Evolutionary conservation across 345 rosid genomes (phyloP), one percentile per base, ranked within the genome.

Genomic region (Eucalyptus pauciflora): DNA sequence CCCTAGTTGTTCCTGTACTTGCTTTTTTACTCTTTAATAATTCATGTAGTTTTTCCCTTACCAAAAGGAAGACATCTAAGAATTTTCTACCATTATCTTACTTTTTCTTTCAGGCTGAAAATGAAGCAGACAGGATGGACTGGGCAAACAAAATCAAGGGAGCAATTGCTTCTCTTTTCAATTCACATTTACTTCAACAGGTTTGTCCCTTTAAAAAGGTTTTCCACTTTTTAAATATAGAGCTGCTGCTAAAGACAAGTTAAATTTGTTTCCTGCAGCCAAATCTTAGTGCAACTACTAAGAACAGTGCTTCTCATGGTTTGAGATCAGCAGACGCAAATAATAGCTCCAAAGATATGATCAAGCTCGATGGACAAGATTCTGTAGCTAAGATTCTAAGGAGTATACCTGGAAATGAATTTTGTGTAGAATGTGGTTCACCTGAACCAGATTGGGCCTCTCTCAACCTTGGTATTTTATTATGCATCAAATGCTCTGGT

Each of bases 381-480:
- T 90, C 89, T 88, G 96, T 94, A 83, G 90, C 93, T 87, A 33
- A 83, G 7, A 88, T 91, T 89, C 95, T 97, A 29, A 94, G 95
- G 93, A 89, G 88, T 87, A 95, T 97, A 93, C 94, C 96, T 58
- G 99, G 99, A 91, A 97, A 97, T 90, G 91, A 94, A 87, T 80
- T 90, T 85, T 97, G 99, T 93, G 99, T 96, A 89, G 98, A 97
- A 89, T 97, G 99, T 92, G 88, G 93, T 91, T 93, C 96, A 86
- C 93, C 93, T 89, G 96, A 93, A 43, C 98, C 99, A 20, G 96
- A 95, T 89, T 97, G 99, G 99, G 99, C 98, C 81, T 96, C 98
- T 18, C 95, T 97, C 86, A 97, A 97, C 94, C 98, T 97, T 91
- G 98, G 98, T 79, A 94, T 96, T 88, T 92, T 97, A 69, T 89